Evolutionary conservation across 768 basidiomycete species (phyloP).

Genomic region (Kwoniella heveanensis): DNA sequence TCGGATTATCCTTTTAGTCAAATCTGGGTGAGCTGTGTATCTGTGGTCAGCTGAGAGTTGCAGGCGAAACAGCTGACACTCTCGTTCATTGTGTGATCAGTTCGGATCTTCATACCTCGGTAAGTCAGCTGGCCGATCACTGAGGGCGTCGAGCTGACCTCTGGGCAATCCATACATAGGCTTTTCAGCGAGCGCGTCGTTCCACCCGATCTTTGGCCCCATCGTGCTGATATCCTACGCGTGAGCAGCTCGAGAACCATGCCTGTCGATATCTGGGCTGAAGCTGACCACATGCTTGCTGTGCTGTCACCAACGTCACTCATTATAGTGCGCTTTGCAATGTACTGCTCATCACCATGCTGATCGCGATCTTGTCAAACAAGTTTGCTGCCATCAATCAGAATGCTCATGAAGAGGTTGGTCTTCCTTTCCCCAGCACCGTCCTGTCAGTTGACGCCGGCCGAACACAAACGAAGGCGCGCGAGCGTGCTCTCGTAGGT

Average conservation of each 20-base stretch:
- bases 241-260: constrained; percentile 31
- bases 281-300: neutral
- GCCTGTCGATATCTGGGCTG: neutral
- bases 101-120: constrained; percentile 50
- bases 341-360: constrained; percentile 59
- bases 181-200: constrained; percentile 50
- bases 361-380: constrained; percentile 88
- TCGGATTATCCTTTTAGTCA: constrained; percentile 22
- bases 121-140: constrained; percentile 22
- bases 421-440: neutral
- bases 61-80: constrained; percentile 4
- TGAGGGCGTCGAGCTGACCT: too few species aligned
- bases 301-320: constrained; percentile 6
- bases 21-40: constrained; percentile 40
- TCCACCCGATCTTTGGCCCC: constrained; percentile 55
- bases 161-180: constrained; percentile 19
- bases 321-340: constrained; percentile 49
- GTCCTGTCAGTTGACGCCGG: too few species aligned
- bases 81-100: constrained; percentile 6
- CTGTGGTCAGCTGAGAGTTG: neutral
- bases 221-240: constrained; percentile 54
- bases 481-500: too few species aligned
- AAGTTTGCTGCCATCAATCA: constrained; percentile 78
- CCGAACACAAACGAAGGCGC: too few species aligned
- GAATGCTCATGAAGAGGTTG: constrained; percentile 68